A percentile compares a stretch with the other conserved stretches of the same genome.
These are phyloP conservation scores for Fusarium hostae DNA, from an alignment of 2,329 filamentous ascomycete genomes.

Conservation along the genomic window DNA sequence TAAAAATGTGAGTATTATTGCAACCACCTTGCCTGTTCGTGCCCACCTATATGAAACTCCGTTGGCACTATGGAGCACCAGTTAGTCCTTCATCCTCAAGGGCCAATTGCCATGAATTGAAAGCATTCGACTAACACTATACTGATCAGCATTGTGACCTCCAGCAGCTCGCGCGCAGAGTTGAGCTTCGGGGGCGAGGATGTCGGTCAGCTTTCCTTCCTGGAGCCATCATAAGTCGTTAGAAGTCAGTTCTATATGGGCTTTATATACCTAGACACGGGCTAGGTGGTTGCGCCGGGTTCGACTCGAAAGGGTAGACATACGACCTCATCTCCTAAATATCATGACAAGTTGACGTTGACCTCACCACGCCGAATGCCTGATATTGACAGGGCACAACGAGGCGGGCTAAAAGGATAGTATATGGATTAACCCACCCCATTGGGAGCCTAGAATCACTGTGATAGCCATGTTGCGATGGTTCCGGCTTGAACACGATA, in stretches of 20 bases:
- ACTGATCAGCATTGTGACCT: constrained; percentile 17
- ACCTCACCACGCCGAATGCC: not conserved
- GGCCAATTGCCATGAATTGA: not conserved
- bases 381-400: no score
- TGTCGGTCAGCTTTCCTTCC: constrained; percentile 25
- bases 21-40: not conserved
- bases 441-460: constrained; percentile 18
- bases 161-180: constrained; percentile 26
- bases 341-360: not conserved
- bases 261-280: no score
- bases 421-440: not conserved
- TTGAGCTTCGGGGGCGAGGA: constrained; percentile 21
- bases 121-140: constrained; percentile 15
- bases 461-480: constrained; percentile 13
- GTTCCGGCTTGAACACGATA: constrained; percentile 8
- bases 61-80: constrained; percentile 3
- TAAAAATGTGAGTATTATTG: not conserved
- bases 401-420: not conserved
- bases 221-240: not conserved
- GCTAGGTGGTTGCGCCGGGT: not conserved
- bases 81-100: not conserved
- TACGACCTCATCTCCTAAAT: constrained; percentile 15
- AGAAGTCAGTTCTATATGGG: not conserved
- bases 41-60: constrained; percentile 16
- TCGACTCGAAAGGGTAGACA: not conserved